Evolutionary conservation across 371 early-diverging fungal genomes (phyloP).

Genomic region (Mortierella sp.): DNA sequence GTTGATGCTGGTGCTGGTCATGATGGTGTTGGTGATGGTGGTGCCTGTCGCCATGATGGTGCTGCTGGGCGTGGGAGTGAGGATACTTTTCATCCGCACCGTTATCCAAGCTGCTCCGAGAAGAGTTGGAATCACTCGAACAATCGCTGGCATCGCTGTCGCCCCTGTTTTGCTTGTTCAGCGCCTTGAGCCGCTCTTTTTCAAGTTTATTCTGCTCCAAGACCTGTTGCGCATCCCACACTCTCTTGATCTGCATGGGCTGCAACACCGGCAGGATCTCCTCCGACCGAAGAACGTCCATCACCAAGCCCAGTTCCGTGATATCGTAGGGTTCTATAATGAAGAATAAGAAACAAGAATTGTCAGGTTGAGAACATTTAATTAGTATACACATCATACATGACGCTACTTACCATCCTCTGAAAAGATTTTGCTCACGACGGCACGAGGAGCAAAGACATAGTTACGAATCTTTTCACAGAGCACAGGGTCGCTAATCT

Average conservation of each 20-base stretch:
- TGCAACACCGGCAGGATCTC: conserved; percentile 61
- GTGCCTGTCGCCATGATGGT: not conserved
- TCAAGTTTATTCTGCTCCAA: conserved; percentile 33
- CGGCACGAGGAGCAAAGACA: conserved; percentile 58
- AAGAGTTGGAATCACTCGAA: not conserved
- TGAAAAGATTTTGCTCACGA: conserved; percentile 48
- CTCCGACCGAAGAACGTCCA: conserved; percentile 62
- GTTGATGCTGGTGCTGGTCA: not conserved
- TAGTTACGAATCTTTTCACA: conserved; percentile 72
- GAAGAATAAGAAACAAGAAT: not conserved
- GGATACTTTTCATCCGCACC: not conserved
- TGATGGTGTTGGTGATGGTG: not conserved
- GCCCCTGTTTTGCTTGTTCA: conserved; percentile 5
- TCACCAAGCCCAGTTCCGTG: conserved; percentile 37
- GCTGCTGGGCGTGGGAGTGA: not conserved
- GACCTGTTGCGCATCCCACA: conserved; percentile 26
- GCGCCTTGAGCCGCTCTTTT: conserved; percentile 11
- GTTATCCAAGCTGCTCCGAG: not conserved
- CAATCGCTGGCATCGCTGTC: conserved; percentile 22
- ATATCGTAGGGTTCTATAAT: conserved; percentile 40
- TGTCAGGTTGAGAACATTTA: no score
- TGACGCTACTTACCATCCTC: conserved; percentile 35
- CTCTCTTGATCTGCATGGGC: conserved; percentile 59
- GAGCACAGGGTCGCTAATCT: conserved; percentile 64
- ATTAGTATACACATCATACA: no score